Evolutionary conservation across 2,329 filamentous ascomycete species (phyloP).

Genomic region (Cyclaneusma minus): DNA sequence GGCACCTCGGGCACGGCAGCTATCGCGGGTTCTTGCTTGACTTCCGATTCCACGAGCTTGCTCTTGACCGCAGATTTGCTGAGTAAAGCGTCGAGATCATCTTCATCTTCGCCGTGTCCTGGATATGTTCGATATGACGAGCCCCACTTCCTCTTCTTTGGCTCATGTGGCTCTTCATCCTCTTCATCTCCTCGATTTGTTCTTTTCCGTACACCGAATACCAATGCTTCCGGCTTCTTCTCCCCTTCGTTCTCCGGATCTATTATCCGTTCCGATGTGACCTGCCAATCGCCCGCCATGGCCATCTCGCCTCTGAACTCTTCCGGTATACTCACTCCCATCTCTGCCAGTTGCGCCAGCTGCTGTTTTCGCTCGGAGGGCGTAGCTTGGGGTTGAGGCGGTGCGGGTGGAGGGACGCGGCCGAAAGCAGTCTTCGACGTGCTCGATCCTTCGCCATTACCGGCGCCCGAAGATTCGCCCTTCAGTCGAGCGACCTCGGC

Average conservation of each 20-base stretch:
- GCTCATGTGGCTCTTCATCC: conserved; percentile 42
- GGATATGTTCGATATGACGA: conserved; percentile 19
- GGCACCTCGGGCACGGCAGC: too few relatives aligned
- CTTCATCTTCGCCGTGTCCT: conserved; percentile 12
- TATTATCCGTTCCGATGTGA: conserved; percentile 26
- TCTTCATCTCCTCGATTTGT: conserved; percentile 42
- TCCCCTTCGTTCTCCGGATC: conserved; percentile 26
- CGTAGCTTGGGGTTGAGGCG: conserved; percentile 21
- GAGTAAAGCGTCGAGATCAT: conserved; percentile 24
- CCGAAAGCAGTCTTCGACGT: conserved; percentile 12
- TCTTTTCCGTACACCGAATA: conserved; percentile 46
- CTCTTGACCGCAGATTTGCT: conserved; percentile 14
- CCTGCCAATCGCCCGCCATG: conserved; percentile 78
- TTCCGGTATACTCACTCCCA: conserved; percentile 76
- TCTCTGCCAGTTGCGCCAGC: conserved; percentile 70
- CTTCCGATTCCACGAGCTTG: conserved; percentile 7
- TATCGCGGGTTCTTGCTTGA: conserved; percentile 1
- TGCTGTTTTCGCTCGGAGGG: conserved; percentile 65
- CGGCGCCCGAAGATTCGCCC: conserved; percentile 44
- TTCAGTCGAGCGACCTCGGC: conserved; percentile 78
- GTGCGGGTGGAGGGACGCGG: conserved; percentile 13
- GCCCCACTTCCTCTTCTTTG: conserved; percentile 35
- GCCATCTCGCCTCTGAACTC: conserved; percentile 68
- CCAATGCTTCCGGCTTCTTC: conserved; percentile 24
- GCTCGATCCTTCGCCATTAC: conserved; percentile 6